Conservation (phyloP, 768 basidiomycete genomes). For the Nidularia sp. region DNA sequence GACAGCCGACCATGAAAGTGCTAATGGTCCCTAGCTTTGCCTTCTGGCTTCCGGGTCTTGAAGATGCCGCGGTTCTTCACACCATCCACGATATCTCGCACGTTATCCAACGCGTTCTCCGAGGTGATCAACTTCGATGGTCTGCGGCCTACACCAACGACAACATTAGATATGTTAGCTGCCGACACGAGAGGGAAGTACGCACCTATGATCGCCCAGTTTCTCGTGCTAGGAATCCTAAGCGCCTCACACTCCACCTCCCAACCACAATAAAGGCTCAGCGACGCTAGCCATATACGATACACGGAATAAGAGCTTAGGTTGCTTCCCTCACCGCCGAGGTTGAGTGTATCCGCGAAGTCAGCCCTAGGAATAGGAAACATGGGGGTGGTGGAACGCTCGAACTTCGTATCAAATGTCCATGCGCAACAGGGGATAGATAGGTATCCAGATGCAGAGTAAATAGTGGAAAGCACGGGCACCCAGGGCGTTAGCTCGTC, state of each 20-base stretch:
- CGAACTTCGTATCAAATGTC: slow-evolving; percentile 66
- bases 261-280: slow-evolving; percentile 80
- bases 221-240: slow-evolving; percentile 89
- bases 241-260: slow-evolving; percentile 80
- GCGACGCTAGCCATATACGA: slow-evolving; percentile 78
- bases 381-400: slow-evolving; percentile 38
- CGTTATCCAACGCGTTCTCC: slow-evolving; percentile 37
- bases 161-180: not conserved
- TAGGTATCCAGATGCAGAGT: slow-evolving; percentile 61
- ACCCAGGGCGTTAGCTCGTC: slow-evolving; percentile 97
- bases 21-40: slow-evolving; percentile 44
- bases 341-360: slow-evolving; percentile 39
- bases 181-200: slow-evolving; percentile 7
- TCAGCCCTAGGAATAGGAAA: slow-evolving; percentile 21
- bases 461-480: slow-evolving; percentile 70
- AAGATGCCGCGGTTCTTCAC: slow-evolving; percentile 67
- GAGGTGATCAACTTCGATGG: not conserved
- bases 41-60: slow-evolving; percentile 69
- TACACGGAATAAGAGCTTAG: slow-evolving; percentile 77
- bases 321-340: slow-evolving; percentile 59
- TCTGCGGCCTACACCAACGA: slow-evolving; percentile 19
- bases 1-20: not conserved
- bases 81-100: slow-evolving; percentile 44
- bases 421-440: slow-evolving; percentile 93
- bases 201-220: slow-evolving; percentile 88